These are phyloP conservation scores for Cucumis variabilis DNA, from an alignment of 331 rosid species.

Conservation along the genomic window DNA sequence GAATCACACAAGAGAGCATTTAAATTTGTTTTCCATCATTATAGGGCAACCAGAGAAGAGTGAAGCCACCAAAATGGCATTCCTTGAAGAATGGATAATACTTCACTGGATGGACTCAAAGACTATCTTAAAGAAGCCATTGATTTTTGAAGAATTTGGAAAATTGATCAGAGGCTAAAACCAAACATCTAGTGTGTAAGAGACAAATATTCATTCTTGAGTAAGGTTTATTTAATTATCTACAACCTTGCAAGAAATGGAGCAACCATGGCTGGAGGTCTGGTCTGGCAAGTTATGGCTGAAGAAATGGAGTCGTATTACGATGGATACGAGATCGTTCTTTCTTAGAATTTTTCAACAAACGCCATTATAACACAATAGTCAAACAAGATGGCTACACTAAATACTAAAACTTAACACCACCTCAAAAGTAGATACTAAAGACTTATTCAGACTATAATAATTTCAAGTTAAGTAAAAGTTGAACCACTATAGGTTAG, in stretches of 20 bases:
- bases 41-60: slow-evolving; percentile 2
- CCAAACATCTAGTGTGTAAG: not conserved
- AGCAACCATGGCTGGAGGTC: slow-evolving; percentile 29
- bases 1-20: too few species aligned
- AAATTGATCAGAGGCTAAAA: slow-evolving; percentile 39
- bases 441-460: not conserved
- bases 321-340: slow-evolving; percentile 22
- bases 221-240: slow-evolving; percentile 16
- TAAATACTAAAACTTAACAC: not conserved
- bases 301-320: slow-evolving; percentile 20
- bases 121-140: slow-evolving; percentile 60
- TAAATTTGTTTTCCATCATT: not conserved
- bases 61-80: slow-evolving; percentile 21
- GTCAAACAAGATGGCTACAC: not conserved
- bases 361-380: not conserved
- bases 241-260: slow-evolving; percentile 25
- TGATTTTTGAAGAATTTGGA: slow-evolving; percentile 51
- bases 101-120: slow-evolving; percentile 59
- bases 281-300: slow-evolving; percentile 28
- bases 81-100: slow-evolving; percentile 45
- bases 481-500: not conserved
- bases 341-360: slow-evolving; percentile 11
- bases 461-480: not conserved
- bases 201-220: slow-evolving; percentile 2
- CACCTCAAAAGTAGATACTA: not conserved